Evolutionary conservation across 2,329 filamentous ascomycete genomes (phyloP), one percentile per base, ranked within the genome.

Genomic region (Scopulariopsis brevicaulis): DNA sequence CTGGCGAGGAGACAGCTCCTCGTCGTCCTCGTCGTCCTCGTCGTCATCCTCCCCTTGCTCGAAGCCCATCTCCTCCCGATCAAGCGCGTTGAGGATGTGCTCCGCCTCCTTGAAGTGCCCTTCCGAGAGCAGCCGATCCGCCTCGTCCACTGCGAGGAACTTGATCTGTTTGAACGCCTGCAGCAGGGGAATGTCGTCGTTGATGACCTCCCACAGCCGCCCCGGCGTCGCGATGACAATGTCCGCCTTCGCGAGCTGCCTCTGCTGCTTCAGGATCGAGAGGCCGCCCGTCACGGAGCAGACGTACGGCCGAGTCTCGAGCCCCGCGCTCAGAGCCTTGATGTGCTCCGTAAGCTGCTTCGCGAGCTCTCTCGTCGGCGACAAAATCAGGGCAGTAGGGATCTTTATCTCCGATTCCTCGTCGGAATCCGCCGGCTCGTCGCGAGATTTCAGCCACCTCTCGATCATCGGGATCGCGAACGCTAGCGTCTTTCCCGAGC

Each of bases 41-140:
- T 76, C 75, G n/a, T 76, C 73, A 1, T 76, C 73, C 35, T 75
- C 71, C 8, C 79, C 75, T 20, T 80, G 72, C 18, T 80, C 76
- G 4, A 79, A 75, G 2, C 74, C 73, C 1, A 77, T 77, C 20
- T 81, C 77, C 46, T 80, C 74, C 32, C 85, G 79, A 65, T 96
- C 90, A 11, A 99, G 74, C 0, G 90, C 84, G 59, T 84, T 85
- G 18, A 99, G 73, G 24, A 99, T 96, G 59, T 96, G 87, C 63
- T 92, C 87, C 4, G 92, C 85, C 69, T 99, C 94, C 70, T 96
- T 93, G 74, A 96, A 99, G 67, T 96, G 89, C 0, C 94, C 94
- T 63, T 95, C 89, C 56, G 90, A 94, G 61, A 99, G 79, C 20
- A 99, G 77, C 56, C 94, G 82, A 74, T 99, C 94, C 0, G 94